Base-by-base conservation (phyloP, 2,329 filamentous ascomycete genomes). In the Talaromyces sp. region DNA sequence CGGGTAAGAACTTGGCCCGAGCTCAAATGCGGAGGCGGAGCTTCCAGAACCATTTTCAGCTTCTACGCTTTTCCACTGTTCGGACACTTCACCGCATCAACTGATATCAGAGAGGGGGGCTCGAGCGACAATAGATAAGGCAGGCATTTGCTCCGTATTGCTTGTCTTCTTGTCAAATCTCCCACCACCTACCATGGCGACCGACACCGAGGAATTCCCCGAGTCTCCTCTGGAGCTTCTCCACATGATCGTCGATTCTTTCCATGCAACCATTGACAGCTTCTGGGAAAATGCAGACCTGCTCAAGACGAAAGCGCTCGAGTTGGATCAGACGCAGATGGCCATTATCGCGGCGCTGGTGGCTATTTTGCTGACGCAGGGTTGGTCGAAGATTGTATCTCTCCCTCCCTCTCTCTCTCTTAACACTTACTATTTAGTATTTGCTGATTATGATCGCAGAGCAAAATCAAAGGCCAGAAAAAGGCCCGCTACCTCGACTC, bases 1-100 rank as follows among this genome's bases (percentile, higher is more conserved):
- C 6, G 17, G 28, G 59, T 30, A 57, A 61, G 19, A 42, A 32
- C 42, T n/a, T 51, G 51, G 36, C 30, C 42, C 58, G 58, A 36
- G 36, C n/a, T 36, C 55, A 61, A 61, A 61, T 62, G 56, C 60
- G 60, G 60, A 62, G 60, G 44, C 55, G 51, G 55, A 52, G 54
- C 55, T 33, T 30, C 49, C 49, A 53, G 49, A 53, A 53, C 49
- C 25, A 25, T 53, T 39, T 39, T 7, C 36, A 39, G 36, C 36
- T 39, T 36, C 33, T 6, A 36, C 13, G 33, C 33, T 15, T 36
- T 39, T 39, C 36, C 36, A 8, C 36, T 39, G 6, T 39, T n/a
- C 8, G 4, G 44, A 22, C 19, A 27, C 36, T 8, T 39, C 17
- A 39, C 36, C 17, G 28, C 1, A 30, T 9, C 28, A 30, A 30